Evolutionary conservation across 345 rosid species (phyloP), one percentile per base, ranked within the genome.

Genomic region (Geranium brycei): DNA sequence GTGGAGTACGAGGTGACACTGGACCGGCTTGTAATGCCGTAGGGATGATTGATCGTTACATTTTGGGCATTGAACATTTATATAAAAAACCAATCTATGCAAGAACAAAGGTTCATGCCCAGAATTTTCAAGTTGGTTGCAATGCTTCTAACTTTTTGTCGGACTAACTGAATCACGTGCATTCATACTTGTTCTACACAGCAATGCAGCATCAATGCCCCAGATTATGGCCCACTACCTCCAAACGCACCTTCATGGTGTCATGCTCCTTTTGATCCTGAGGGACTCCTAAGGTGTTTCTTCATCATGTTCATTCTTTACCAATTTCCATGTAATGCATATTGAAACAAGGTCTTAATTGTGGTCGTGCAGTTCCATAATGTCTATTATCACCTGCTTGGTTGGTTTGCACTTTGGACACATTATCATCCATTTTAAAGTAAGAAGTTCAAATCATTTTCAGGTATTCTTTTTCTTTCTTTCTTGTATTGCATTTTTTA

Each of bases 231-330:
- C 31, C 86, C 95, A 1, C 65, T 83, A 61, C 97, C 96, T 62
- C 75, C 74, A 19, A 76, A 80, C 59, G 95, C 97, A 62, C 96
- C 97, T 66, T 72, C 91, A 66, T 91, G 97, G 97, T 91, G 96
- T 76, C 88, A 83, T 74, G 96, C 96, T 66, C 97, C 97, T 31
- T 91, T 88, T 68, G 96, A 91, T 70, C 96, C 97, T 0, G 97
- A 91, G 83, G 97, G 96, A 31, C 80, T 91, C 31, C 62, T 91
- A 74, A 88, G 97, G 96, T 88, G 88, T 62, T 73, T 40, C 23
- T 66, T 66, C 6, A 55, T 64, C 19, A 40, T 66, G 61, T 30
- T 31, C 31, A 18, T 57, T 41, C 17, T 41, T 62, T 30, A 51
- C 17, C 13, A 7, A 57, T 41, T 40, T 4, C 41, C 15, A 0